A percentile compares a stretch with the other conserved stretches of the same genome.
These are phyloP conservation scores for Trichoderma afroharzianum DNA, from an alignment of 2,329 filamentous ascomycete genomes.

Conservation along the genomic window DNA sequence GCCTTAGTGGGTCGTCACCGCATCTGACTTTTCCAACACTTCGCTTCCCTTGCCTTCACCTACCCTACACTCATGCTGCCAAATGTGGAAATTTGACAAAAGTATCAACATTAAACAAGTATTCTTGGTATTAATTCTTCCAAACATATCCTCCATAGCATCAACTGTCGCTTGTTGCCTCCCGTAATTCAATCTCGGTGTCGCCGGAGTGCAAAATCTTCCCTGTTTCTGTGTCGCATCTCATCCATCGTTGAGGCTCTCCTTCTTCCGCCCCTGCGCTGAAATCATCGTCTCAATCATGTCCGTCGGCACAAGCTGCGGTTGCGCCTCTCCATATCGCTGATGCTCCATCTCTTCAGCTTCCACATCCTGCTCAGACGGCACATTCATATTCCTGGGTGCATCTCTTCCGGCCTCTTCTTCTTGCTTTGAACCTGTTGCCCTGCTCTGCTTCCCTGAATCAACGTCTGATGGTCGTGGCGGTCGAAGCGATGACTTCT, in stretches of 20 bases:
- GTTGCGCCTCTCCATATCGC: constrained; percentile 21
- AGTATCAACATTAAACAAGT: background rate
- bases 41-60: background rate
- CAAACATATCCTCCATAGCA: background rate
- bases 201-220: background rate
- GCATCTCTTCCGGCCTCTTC: background rate
- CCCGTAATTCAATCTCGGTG: background rate
- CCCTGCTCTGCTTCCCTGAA: background rate
- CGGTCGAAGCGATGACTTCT: constrained; percentile 6
- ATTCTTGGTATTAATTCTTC: background rate
- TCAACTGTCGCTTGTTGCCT: background rate
- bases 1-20: background rate
- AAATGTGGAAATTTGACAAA: background rate
- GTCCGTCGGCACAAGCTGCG: constrained; percentile 21
- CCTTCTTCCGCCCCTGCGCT: background rate
- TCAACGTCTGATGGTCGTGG: background rate
- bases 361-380: background rate
- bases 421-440: background rate
- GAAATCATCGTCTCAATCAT: constrained; percentile 18
- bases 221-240: background rate
- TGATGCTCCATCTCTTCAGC: constrained; percentile 15
- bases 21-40: background rate
- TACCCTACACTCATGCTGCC: background rate
- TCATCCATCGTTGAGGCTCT: background rate
- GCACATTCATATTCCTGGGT: background rate